A percentile compares a stretch with the other conserved stretches of the same genome.
phyloP scores from a whole-genome alignment of 176 grass and related monocot species.

The Juncus inflexus region DNA sequence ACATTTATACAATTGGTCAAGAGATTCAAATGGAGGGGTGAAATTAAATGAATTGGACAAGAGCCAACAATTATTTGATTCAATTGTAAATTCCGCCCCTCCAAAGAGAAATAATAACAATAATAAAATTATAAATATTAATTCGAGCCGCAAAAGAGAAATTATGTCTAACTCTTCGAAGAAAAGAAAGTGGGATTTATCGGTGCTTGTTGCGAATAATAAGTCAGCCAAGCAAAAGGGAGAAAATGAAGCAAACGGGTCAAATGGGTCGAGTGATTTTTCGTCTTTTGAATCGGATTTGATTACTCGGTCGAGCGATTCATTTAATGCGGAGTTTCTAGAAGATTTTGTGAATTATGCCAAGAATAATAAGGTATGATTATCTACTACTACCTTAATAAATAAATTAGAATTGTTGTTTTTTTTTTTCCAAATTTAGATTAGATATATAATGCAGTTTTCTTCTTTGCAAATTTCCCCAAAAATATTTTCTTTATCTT shows the following conservation, averaged over 20 bases:
- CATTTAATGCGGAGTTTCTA: conserved; percentile 11
- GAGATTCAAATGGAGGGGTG: too few species aligned
- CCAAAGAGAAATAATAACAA: conserved; percentile 19
- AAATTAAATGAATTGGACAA: conserved; percentile 12
- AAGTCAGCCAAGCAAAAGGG: conserved; percentile 1
- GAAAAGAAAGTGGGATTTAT: conserved; percentile 15
- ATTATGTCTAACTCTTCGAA: conserved; percentile 1
- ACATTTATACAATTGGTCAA: too few species aligned
- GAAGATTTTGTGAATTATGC: conserved; percentile 26
- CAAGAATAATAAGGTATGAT: conserved; percentile 23
- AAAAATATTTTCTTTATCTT: background rate
- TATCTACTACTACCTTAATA: background rate
- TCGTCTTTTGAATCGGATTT: too few species aligned
- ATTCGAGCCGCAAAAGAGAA: background rate
- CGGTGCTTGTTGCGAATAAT: conserved; percentile 13
- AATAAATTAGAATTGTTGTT: background rate
- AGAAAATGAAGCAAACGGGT: background rate
- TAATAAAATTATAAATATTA: background rate
- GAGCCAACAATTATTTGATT: conserved; percentile 5
- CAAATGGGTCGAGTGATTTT: too few species aligned
- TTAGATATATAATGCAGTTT: too few species aligned
- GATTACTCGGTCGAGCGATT: conserved; percentile 6
- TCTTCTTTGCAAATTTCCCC: too few species aligned
- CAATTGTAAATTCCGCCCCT: conserved; percentile 15
- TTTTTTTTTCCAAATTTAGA: background rate